Evolutionary conservation across 1,284 basidiomycete genomes (phyloP), one percentile per base, ranked within the genome.

Genomic region (Fomes fomentarius): DNA sequence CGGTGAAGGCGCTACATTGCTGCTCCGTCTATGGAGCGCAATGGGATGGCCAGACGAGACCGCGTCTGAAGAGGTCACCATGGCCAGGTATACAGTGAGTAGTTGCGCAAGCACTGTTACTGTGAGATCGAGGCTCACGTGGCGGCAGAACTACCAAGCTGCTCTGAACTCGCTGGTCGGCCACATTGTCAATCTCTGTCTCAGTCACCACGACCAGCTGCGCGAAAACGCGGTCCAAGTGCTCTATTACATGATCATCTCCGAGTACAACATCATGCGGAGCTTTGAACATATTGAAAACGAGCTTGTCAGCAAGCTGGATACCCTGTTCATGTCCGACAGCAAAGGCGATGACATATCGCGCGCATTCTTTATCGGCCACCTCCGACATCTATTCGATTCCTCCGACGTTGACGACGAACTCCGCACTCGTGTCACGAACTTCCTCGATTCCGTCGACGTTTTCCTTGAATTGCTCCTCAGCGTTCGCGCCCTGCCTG

Each of bases 181-280:
- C 50, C 88, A 91, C 50, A 89, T 98, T 44, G 88, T 99, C 52
- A 91, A 94, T 64, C 79, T 98, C 1, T 98, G 96, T 68, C 77
- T 98, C 42, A 97, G 94, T 56, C 93, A 96, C 64, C 96, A 98
- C 66, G 96, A 98, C 67, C 88, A 91, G 64, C 79, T 98, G 46
- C 87, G 96, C 58, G 92, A 85, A 63, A 91, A 92, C 61, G 95
- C 94, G 0, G 94, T 97, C 7, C 88, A 92, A 60, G 95, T 98
- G 46, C 80, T 98, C 21, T 96, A 91, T 71, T 93, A 91, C 64
- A 98, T 98, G 94, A 96, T 98, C 61, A 86, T 97, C 48, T 93
- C 94, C 5, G 94, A 98, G 69, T 92, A 91, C 68, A 85, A 93
- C 44, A 84, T 88, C 56, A 85, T 85, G 12, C 86, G 84, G 21